A percentile compares a stretch with the other conserved stretches of the same genome.
Conservation (phyloP, 164 flowering plant species). For the grape (Vitis vinifera) region DNA sequence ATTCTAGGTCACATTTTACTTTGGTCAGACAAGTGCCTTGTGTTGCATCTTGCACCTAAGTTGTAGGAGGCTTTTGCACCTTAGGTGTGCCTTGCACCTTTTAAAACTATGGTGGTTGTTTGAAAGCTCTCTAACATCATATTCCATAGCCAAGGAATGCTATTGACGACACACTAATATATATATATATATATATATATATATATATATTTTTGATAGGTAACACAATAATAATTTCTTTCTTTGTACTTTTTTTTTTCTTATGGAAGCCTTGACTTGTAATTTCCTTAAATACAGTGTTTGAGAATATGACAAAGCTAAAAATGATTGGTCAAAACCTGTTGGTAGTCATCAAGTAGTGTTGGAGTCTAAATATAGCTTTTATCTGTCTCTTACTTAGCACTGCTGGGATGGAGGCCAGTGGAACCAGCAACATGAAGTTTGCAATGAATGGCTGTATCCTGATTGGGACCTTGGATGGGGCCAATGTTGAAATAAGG, state of each 20-base stretch:
- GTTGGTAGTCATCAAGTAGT: background rate
- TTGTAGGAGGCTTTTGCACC: too few relatives aligned
- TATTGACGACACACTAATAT: too few relatives aligned
- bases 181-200: too few relatives aligned
- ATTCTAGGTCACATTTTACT: too few relatives aligned
- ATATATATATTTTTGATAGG: too few relatives aligned
- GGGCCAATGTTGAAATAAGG: conserved; percentile 96
- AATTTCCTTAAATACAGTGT: background rate
- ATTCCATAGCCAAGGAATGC: too few relatives aligned
- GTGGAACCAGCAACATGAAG: conserved; percentile 99
- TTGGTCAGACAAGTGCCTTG: too few relatives aligned
- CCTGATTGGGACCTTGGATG: conserved; percentile 91
- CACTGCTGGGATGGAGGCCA: conserved; percentile 99
- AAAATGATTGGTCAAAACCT: background rate
- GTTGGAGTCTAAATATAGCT: background rate
- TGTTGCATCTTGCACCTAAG: too few relatives aligned
- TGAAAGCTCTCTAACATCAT: too few relatives aligned
- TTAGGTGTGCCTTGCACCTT: too few relatives aligned
- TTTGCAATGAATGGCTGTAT: conserved; percentile 96
- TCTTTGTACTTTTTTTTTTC: background rate
- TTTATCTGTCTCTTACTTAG: conserved; percentile 28
- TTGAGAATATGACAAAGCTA: background rate
- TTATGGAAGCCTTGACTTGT: background rate
- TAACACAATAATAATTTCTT: background rate
- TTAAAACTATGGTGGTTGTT: too few relatives aligned